These are phyloP conservation scores for Aspergillus sp. DNA, from an alignment of 2,329 filamentous ascomycete species.

Conservation along the genomic window DNA sequence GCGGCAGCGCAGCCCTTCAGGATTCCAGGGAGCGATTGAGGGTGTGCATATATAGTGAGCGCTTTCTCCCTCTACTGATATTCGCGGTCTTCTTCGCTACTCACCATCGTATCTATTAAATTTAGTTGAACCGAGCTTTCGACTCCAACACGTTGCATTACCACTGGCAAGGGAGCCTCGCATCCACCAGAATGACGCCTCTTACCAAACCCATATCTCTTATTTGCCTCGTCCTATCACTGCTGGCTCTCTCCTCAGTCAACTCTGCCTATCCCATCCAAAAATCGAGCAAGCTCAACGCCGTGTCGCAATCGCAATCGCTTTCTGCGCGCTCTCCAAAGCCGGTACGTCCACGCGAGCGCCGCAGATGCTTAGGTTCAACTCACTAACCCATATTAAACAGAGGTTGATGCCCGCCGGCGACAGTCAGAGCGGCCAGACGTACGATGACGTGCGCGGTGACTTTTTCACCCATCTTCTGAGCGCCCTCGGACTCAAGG, in stretches of 20 bases:
- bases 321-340: constrained; percentile 4
- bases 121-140: neutral
- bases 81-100: neutral
- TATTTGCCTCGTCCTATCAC: constrained; percentile 1
- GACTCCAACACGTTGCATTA: neutral
- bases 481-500: constrained; percentile 15
- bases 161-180: neutral
- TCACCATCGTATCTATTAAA: neutral
- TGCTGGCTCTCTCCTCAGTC: constrained; percentile 7
- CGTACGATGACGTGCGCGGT: constrained; percentile 12
- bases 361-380: neutral
- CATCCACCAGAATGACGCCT: constrained; percentile 3
- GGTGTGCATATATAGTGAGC: neutral
- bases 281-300: neutral
- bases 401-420: constrained; percentile 24
- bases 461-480: constrained; percentile 11
- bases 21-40: neutral
- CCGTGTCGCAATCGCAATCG: neutral
- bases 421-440: neutral
- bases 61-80: neutral
- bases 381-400: neutral
- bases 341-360: constrained; percentile 1
- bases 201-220: constrained; percentile 6
- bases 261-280: constrained; percentile 5
- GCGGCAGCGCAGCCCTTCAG: neutral